A percentile compares a stretch with the other conserved stretches of the same genome.
phyloP scores from a whole-genome alignment of 805 yeast species.

The Millerozyma miso region DNA sequence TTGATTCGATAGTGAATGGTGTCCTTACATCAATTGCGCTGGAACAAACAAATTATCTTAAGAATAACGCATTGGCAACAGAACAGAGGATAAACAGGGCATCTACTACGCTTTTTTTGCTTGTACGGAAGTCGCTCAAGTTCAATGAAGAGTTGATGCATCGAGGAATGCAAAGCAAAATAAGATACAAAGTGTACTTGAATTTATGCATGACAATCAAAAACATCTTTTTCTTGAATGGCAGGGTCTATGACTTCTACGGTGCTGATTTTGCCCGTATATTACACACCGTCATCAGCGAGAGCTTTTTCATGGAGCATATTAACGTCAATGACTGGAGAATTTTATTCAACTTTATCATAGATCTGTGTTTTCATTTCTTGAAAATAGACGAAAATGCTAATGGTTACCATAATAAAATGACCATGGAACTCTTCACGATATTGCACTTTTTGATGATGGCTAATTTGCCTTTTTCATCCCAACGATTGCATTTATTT shows the following conservation, averaged over 20 bases:
- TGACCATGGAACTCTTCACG: conserved; percentile 17
- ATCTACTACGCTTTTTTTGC: conserved; percentile 25
- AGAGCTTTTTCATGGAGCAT: conserved; percentile 29
- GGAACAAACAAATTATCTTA: conserved; percentile 30
- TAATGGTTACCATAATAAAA: conserved; percentile 12
- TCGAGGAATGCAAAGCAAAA: conserved; percentile 7
- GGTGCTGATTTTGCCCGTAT: conserved; percentile 22
- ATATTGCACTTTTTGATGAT: conserved; percentile 19
- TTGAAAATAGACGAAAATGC: conserved; percentile 5
- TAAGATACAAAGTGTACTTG: conserved; percentile 20
- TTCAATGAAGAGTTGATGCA: background rate
- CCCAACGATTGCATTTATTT: conserved; percentile 15
- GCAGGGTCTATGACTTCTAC: conserved; percentile 17
- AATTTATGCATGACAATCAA: conserved; percentile 15
- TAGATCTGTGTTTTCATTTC: conserved; percentile 13
- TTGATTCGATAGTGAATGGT: conserved; percentile 19
- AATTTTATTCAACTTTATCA: conserved; percentile 18
- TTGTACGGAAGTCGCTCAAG: conserved; percentile 16
- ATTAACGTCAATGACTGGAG: conserved; percentile 26
- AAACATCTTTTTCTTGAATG: conserved; percentile 13
- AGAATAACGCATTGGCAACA: conserved; percentile 20
- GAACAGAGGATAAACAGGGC: conserved; percentile 27
- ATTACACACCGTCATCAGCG: conserved; percentile 15
- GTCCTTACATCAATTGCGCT: conserved; percentile 24
- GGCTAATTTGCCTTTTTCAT: conserved; percentile 15